Percentiles rank a stretch among this genome's conserved stretches.
Conservation (phyloP, 2,329 filamentous ascomycete species). For the Septoria linicola region DNA sequence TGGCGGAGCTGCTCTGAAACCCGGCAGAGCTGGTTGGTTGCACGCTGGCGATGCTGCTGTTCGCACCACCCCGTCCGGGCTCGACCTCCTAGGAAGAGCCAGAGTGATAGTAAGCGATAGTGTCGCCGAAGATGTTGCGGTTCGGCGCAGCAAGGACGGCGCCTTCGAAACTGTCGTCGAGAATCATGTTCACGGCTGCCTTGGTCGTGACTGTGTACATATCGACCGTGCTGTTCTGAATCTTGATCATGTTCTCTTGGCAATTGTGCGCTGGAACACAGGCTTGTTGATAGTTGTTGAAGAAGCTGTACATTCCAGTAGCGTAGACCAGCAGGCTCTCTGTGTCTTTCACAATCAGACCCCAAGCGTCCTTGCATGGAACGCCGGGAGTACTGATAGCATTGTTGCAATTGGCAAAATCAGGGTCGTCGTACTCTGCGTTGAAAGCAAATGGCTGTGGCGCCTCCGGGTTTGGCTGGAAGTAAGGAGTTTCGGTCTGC, state of each 20-base stretch:
- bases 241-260: constrained; percentile 52
- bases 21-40: neutral
- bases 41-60: neutral
- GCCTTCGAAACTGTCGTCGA: constrained; percentile 39
- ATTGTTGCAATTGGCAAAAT: constrained; percentile 41
- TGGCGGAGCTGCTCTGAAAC: neutral
- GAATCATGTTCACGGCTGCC: constrained; percentile 52
- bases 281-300: constrained; percentile 56
- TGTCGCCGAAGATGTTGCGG: constrained; percentile 51
- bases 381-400: constrained; percentile 19
- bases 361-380: constrained; percentile 47
- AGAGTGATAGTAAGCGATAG: constrained; percentile 40
- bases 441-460: constrained; percentile 56
- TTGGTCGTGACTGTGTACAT: constrained; percentile 51
- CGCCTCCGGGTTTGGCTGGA: constrained; percentile 54
- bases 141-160: constrained; percentile 46
- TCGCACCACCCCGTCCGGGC: constrained; percentile 4
- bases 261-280: constrained; percentile 51
- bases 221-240: constrained; percentile 46
- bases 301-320: constrained; percentile 58
- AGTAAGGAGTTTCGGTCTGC: constrained; percentile 57
- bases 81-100: constrained; percentile 12
- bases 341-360: constrained; percentile 42
- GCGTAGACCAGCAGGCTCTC: constrained; percentile 48
- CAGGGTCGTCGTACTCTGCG: constrained; percentile 44